Evolutionary conservation across 768 basidiomycete species (phyloP).

Genomic region (Tulasnella sp.): DNA sequence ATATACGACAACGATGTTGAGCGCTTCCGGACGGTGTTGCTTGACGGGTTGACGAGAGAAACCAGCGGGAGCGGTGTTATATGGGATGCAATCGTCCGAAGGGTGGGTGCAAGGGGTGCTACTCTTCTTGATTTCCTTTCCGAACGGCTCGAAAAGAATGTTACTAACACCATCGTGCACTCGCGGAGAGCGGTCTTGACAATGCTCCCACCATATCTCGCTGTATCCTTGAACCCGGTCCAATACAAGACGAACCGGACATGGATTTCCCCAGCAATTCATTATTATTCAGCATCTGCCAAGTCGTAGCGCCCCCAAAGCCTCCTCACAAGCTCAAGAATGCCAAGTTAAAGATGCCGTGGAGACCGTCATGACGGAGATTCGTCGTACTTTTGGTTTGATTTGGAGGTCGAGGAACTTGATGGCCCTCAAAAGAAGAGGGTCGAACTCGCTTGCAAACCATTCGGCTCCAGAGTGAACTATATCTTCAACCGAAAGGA

Average conservation of each 20-base stretch:
- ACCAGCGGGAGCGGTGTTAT: background rate
- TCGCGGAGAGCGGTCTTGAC: background rate
- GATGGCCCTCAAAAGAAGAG: background rate
- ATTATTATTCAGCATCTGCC: background rate
- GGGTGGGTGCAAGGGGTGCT: background rate
- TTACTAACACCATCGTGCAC: background rate
- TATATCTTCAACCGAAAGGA: background rate
- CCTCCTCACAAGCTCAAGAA: background rate
- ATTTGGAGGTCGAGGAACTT: background rate
- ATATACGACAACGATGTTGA: background rate
- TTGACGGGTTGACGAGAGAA: background rate
- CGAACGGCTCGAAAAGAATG: background rate
- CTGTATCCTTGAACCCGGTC: background rate
- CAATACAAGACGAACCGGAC: background rate
- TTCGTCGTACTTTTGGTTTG: constrained; percentile 1
- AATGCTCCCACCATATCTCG: background rate
- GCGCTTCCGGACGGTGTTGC: background rate
- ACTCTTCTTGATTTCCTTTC: background rate
- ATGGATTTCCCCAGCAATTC: background rate
- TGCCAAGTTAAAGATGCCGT: background rate
- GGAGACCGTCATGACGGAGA: background rate
- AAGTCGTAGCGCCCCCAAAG: background rate
- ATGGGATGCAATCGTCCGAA: background rate
- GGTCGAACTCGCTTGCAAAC: background rate
- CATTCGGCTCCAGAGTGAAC: background rate